Evolutionary conservation across 192 early-diverging fungal species (phyloP).

Genomic region (Coemansia sp.): DNA sequence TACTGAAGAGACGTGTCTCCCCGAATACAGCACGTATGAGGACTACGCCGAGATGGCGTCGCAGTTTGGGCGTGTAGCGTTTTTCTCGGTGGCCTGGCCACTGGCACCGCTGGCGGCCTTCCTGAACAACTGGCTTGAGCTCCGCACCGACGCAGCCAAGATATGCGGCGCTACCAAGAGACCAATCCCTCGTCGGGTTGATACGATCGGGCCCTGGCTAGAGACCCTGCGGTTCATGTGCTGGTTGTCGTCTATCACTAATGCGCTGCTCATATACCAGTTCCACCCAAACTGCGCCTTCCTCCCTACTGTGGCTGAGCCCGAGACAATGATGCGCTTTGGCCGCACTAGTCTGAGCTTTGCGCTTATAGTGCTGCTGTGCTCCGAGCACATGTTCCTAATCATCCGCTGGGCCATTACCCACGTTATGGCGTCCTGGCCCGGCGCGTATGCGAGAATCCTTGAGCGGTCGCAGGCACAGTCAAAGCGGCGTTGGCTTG

Average conservation of each 20-base stretch:
- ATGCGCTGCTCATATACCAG: constrained; percentile 57
- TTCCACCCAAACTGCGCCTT: constrained; percentile 41
- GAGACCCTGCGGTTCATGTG: constrained; percentile 58
- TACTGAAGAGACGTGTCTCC: constrained; percentile 53
- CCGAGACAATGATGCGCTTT: constrained; percentile 35
- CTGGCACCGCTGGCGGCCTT: constrained; percentile 77
- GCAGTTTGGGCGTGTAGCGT: constrained; percentile 86
- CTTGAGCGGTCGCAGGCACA: constrained; percentile 37
- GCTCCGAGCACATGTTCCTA: constrained; percentile 47
- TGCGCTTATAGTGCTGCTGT: constrained; percentile 50
- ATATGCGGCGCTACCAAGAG: constrained; percentile 74
- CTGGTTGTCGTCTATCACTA: constrained; percentile 58
- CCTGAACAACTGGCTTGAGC: constrained; percentile 89
- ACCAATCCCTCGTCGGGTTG: constrained; percentile 68
- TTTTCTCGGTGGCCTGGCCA: constrained; percentile 86
- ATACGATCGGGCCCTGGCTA: constrained; percentile 79
- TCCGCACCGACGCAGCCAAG: constrained; percentile 89
- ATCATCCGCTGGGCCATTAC: constrained; percentile 38
- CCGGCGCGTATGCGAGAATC: constrained; percentile 41
- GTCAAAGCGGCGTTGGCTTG: constrained; percentile 47
- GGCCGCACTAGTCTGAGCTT: constrained; percentile 48
- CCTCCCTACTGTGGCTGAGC: constrained; percentile 26
- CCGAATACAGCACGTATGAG: constrained; percentile 78
- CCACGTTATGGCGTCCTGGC: constrained; percentile 49
- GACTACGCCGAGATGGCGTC: constrained; percentile 93